Conservation (phyloP, 805 yeast genomes). For the Nematodospora valgi region DNA sequence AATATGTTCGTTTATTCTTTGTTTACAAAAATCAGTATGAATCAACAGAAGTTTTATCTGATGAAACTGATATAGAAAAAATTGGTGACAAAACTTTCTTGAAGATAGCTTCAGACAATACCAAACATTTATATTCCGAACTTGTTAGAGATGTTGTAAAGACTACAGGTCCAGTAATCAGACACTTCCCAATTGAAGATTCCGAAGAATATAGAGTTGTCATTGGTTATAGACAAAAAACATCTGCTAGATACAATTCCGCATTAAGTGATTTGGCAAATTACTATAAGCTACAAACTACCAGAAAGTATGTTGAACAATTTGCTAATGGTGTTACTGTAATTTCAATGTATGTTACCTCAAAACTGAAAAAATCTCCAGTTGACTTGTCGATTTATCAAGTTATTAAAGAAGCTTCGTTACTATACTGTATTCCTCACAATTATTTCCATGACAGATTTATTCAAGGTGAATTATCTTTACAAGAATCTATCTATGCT, state of each 20-base stretch:
- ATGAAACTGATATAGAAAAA: slow-evolving; percentile 52
- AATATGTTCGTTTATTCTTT: slow-evolving; percentile 68
- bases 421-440: slow-evolving; percentile 87
- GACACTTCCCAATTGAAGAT: slow-evolving; percentile 75
- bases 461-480: slow-evolving; percentile 71
- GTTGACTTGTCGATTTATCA: slow-evolving; percentile 80
- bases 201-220: slow-evolving; percentile 82
- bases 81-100: slow-evolving; percentile 79
- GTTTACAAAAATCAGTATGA: slow-evolving; percentile 64
- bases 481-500: slow-evolving; percentile 93
- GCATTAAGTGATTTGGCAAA: slow-evolving; percentile 83
- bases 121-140: slow-evolving; percentile 71
- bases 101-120: slow-evolving; percentile 73
- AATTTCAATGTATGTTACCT: slow-evolving; percentile 79
- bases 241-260: slow-evolving; percentile 83
- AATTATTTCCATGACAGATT: slow-evolving; percentile 75
- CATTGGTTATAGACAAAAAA: slow-evolving; percentile 80
- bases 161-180: slow-evolving; percentile 90
- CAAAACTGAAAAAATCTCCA: slow-evolving; percentile 48
- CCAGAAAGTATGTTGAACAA: slow-evolving; percentile 92
- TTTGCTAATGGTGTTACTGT: slow-evolving; percentile 86
- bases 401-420: slow-evolving; percentile 89
- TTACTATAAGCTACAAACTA: slow-evolving; percentile 79
- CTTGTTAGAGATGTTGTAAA: slow-evolving; percentile 64
- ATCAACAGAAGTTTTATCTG: slow-evolving; percentile 15